phyloP scores from a whole-genome alignment of 1,284 basidiomycete genomes.

The Veloporphyrellus conicus region DNA sequence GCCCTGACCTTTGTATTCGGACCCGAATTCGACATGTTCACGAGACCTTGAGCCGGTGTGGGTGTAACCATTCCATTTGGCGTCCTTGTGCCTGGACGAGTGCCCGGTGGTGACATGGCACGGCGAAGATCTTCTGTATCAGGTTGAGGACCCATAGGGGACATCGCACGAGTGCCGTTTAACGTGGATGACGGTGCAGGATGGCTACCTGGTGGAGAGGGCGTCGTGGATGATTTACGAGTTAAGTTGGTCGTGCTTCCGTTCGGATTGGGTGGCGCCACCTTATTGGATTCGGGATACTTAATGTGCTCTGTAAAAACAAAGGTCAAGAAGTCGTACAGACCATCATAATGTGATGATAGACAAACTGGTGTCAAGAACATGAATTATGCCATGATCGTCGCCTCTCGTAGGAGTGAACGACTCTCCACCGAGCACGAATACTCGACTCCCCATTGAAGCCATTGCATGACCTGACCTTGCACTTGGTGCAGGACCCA shows the following conservation, averaged over 20 bases:
- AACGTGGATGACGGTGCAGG: conserved; percentile 22
- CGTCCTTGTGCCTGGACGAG: conserved; percentile 34
- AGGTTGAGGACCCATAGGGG: conserved; percentile 45
- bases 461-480: conserved; percentile 96
- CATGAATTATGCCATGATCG: conserved; percentile 80
- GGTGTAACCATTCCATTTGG: conserved; percentile 41
- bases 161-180: conserved; percentile 51
- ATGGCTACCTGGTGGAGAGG: conserved; percentile 28
- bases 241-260: conserved; percentile 25
- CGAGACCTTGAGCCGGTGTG: conserved; percentile 28
- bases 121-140: conserved; percentile 58
- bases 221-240: conserved; percentile 42
- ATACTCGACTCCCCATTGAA: conserved; percentile 80
- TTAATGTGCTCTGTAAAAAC: conserved; percentile 77
- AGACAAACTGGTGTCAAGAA: conserved; percentile 85
- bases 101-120: conserved; percentile 57
- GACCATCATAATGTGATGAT: conserved; percentile 5
- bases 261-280: conserved; percentile 39
- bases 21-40: conserved; percentile 5
- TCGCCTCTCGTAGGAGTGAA: conserved; percentile 72
- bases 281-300: conserved; percentile 72
- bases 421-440: conserved; percentile 93
- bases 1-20: conserved; percentile 45
- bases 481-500: conserved; percentile 91
- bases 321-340: conserved; percentile 3